Evolutionary conservation across 2,329 filamentous ascomycete genomes (phyloP), one percentile per base, ranked within the genome.

Genomic region (Celoporthe dispersa): DNA sequence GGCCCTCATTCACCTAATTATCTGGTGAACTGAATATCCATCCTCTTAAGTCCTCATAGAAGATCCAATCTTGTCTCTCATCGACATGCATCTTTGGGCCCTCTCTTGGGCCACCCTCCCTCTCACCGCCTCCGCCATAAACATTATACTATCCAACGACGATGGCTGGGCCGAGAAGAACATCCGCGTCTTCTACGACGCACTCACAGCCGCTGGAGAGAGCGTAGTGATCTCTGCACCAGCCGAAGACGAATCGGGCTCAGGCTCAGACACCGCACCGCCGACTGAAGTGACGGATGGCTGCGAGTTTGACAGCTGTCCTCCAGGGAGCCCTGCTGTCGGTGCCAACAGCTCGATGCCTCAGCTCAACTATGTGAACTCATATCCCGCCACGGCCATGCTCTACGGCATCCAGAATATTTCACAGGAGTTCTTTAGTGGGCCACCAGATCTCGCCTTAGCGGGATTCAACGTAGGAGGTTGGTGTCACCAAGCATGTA

Each of bases 91-190:
- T 6, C n/a, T 68, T 6, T 35, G 59, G 14, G 11, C 7, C 2
- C 3, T 53, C 8, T 59, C 55, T 3, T 7, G 64, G 33, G 22
- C 51, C 2, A 14, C 60, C 4, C 39, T 57, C 14, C 65, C 65
- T 0, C 19, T 68, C 8, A 37, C 39, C 31, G 33, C n/a, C 8
- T 51, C 31, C 16, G 65, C 68, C 31, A 60, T 53, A 39, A 70
- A 68, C 33, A 7, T 70, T 4, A 41, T 70, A 12, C 65, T 70
- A 1, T 68, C 68, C 3, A 93, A 92, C 78, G 91, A 93, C 73
- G 91, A 93, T 76, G 90, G 91, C 57, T 93, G 91, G 91, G 89
- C 90, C 3, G 91, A 92, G 80, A 85, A 84, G 53, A 91, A 92
- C 75, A 80, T 90, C 67, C 86, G 91, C 22, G 83, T 84, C 0